phyloP scores from a whole-genome alignment of 768 basidiomycete genomes.

The Hebeloma cylindrosporum region DNA sequence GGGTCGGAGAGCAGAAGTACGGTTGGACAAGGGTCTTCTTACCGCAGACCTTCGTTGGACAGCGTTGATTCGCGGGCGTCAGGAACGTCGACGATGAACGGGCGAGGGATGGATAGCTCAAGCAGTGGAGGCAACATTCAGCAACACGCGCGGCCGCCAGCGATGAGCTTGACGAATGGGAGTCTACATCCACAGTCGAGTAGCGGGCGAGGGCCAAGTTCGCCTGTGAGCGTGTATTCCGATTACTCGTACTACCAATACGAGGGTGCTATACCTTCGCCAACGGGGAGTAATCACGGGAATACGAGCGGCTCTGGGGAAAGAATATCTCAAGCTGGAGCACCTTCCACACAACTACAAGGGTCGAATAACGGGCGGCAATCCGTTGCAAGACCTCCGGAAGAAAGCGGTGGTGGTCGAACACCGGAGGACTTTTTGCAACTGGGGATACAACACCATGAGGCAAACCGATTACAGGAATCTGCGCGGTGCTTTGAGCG shows the following conservation, averaged over 20 bases:
- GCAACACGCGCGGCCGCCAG: too few relatives aligned
- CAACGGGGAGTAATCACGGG: constrained; percentile 30
- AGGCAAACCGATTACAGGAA: constrained; percentile 66
- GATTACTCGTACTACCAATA: constrained; percentile 67
- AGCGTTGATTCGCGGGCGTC: constrained; percentile 1
- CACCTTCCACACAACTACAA: constrained; percentile 6
- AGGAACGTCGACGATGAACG: background rate
- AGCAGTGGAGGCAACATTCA: too few relatives aligned
- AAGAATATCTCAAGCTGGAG: constrained; percentile 9
- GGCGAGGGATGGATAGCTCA: background rate
- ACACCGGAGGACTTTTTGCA: constrained; percentile 71
- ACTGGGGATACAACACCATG: constrained; percentile 76
- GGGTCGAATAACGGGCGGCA: too few relatives aligned
- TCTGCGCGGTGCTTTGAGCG: constrained; percentile 75
- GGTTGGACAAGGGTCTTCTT: too few relatives aligned
- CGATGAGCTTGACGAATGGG: background rate
- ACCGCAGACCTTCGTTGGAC: constrained; percentile 3
- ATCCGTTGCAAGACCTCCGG: too few relatives aligned
- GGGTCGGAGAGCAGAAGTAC: background rate
- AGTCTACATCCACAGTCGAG: constrained; percentile 7
- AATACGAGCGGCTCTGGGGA: constrained; percentile 4
- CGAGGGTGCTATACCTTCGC: constrained; percentile 46
- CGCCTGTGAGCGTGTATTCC: constrained; percentile 47
- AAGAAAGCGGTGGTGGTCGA: too few relatives aligned
- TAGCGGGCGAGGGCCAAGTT: constrained; percentile 4